A percentile compares a stretch with the other conserved stretches of the same genome.
These are phyloP conservation scores for Colletotrichum tamarilloi DNA, from an alignment of 2,329 filamentous ascomycete species.

Conservation along the genomic window DNA sequence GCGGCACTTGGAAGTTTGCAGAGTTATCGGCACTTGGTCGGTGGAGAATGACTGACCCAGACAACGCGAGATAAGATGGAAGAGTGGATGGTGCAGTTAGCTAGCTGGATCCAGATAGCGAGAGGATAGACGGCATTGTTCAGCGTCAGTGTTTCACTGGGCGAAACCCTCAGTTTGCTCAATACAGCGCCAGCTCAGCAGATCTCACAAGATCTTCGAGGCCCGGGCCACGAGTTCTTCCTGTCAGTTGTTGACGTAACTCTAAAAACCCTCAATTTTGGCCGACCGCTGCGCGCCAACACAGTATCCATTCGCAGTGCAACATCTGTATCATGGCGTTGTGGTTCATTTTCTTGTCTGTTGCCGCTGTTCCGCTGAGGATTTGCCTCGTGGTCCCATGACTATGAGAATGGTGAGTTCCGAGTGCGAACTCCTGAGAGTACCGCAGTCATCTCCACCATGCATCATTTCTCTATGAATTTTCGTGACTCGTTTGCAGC, in stretches of 20 bases:
- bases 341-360: not conserved
- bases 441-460: not conserved
- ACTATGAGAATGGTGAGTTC: not conserved
- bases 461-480: not conserved
- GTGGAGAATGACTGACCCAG: not conserved
- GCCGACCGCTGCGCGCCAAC: not conserved
- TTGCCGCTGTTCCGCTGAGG: not conserved
- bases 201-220: not conserved
- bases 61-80: not conserved
- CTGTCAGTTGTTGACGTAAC: constrained; percentile 14
- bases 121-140: not conserved
- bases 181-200: not conserved
- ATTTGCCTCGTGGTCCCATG: not conserved
- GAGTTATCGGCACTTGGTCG: constrained; percentile 12
- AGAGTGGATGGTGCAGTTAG: not conserved
- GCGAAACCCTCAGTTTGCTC: not conserved
- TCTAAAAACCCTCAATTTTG: not conserved
- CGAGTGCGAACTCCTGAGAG: not conserved
- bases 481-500: constrained; percentile 19
- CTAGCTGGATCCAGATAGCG: too few species aligned
- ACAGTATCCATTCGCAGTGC: not conserved
- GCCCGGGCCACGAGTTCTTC: constrained; percentile 20
- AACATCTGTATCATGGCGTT: not conserved
- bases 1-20: not conserved
- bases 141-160: not conserved